These are phyloP conservation scores for Exophiala sideris DNA, from an alignment of 2,329 filamentous ascomycete species.

Conservation along the genomic window DNA sequence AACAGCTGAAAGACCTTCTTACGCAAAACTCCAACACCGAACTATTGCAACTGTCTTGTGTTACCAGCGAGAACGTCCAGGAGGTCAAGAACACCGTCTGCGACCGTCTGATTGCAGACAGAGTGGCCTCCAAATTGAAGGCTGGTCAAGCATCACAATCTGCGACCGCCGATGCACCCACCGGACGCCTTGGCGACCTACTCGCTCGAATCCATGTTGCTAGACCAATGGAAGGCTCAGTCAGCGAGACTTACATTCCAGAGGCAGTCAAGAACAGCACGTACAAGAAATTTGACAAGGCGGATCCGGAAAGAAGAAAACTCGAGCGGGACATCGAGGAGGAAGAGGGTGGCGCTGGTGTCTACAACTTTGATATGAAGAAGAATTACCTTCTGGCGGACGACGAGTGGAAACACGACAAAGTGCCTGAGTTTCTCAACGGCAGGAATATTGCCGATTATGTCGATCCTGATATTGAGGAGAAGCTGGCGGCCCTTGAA, in stretches of 20 bases:
- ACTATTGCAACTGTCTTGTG: constrained; percentile 88
- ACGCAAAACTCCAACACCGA: constrained; percentile 82
- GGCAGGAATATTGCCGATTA: constrained; percentile 98
- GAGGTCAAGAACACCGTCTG: constrained; percentile 93
- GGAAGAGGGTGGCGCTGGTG: constrained; percentile 90
- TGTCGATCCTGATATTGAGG: constrained; percentile 93
- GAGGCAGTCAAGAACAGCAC: constrained; percentile 66
- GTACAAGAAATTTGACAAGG: constrained; percentile 84
- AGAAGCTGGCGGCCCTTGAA: constrained; percentile 85
- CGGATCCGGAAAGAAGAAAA: constrained; percentile 74
- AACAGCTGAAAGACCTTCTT: constrained; percentile 72
- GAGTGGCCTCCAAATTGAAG: constrained; percentile 94
- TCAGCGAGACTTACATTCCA: constrained; percentile 80
- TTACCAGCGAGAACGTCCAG: constrained; percentile 90
- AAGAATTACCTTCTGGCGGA: constrained; percentile 84
- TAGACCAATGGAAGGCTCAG: constrained; percentile 77
- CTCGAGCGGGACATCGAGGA: constrained; percentile 85
- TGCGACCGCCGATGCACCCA: constrained; percentile 68
- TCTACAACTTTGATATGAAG: constrained; percentile 90
- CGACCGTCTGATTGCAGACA: constrained; percentile 85
- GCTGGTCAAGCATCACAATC: constrained; percentile 81
- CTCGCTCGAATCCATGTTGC: constrained; percentile 95
- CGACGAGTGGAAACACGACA: constrained; percentile 93
- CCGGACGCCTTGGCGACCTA: constrained; percentile 81
- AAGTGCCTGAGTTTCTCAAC: constrained; percentile 88